These are phyloP conservation scores for Aspergillus heteromorphus DNA, from an alignment of 495 filamentous ascomycete species.

Conservation along the genomic window DNA sequence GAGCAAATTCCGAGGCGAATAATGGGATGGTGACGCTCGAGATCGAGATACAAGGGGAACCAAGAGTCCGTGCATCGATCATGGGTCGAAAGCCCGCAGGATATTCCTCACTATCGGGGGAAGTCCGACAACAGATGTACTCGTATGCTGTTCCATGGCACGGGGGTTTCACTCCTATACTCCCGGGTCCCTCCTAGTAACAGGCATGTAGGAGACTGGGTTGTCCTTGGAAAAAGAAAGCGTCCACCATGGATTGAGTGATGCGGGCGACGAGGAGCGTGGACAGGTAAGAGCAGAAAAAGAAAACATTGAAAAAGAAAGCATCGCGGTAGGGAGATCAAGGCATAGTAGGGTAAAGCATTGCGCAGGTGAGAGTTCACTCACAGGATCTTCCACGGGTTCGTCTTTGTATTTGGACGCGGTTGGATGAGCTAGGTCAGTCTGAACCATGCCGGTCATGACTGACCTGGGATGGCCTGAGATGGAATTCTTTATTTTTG, in stretches of 20 bases:
- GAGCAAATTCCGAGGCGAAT: neutral
- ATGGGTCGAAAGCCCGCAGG: neutral
- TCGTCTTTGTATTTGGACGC: constrained; percentile 42
- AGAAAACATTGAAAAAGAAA: constrained; percentile 10
- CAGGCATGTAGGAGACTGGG: constrained; percentile 8
- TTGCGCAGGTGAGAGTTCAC: constrained; percentile 17
- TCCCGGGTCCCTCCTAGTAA: constrained; percentile 8
- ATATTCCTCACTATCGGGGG: neutral
- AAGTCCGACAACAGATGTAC: neutral
- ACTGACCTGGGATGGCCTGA: constrained; percentile 22
- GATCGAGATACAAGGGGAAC: neutral
- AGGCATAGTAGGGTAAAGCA: constrained; percentile 4
- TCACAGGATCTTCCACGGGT: constrained; percentile 38
- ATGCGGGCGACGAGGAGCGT: neutral
- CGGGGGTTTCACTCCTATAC: neutral
- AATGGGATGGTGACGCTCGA: no score
- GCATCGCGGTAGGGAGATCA: constrained; percentile 1
- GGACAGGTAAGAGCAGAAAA: constrained; percentile 9
- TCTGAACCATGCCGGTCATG: constrained; percentile 46
- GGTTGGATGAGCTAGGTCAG: constrained; percentile 36
- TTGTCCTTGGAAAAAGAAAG: constrained; percentile 10
- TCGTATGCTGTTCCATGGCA: neutral
- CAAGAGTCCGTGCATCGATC: neutral
- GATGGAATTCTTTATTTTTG: constrained; percentile 4
- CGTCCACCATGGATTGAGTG: neutral